Evolutionary conservation across 2,329 filamentous ascomycete genomes (phyloP).

Genomic region (Aspergillus carbonarius): DNA sequence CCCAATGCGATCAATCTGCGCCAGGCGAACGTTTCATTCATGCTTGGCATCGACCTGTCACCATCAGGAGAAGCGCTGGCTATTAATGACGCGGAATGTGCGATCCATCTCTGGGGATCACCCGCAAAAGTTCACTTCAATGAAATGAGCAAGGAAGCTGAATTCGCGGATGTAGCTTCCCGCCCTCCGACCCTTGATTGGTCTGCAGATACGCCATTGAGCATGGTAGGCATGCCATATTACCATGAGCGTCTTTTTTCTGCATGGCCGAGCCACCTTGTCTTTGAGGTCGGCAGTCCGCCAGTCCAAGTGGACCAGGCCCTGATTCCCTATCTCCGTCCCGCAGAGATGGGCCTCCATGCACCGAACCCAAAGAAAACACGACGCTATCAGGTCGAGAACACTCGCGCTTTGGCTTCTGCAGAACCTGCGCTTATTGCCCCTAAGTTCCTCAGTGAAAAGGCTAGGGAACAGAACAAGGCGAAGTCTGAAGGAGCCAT

Average conservation of each 20-base stretch:
- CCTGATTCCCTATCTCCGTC: slow-evolving; percentile 66
- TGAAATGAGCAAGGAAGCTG: slow-evolving; percentile 73
- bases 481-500: slow-evolving; percentile 38
- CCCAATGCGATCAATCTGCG: slow-evolving; percentile 82
- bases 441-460: slow-evolving; percentile 94
- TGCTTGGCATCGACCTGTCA: slow-evolving; percentile 81
- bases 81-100: slow-evolving; percentile 73
- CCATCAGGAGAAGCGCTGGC: slow-evolving; percentile 84
- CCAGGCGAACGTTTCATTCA: slow-evolving; percentile 75
- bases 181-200: slow-evolving; percentile 66
- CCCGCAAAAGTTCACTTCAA: slow-evolving; percentile 83
- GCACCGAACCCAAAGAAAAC: slow-evolving; percentile 72
- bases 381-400: slow-evolving; percentile 78
- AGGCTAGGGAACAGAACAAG: slow-evolving; percentile 65
- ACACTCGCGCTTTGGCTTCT: slow-evolving; percentile 66
- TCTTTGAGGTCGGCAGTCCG: slow-evolving; percentile 83
- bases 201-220: slow-evolving; percentile 74
- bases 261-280: slow-evolving; percentile 79
- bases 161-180: slow-evolving; percentile 70
- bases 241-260: slow-evolving; percentile 87
- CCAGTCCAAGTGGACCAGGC: slow-evolving; percentile 71
- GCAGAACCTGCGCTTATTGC: slow-evolving; percentile 63
- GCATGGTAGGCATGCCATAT: slow-evolving; percentile 84
- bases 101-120: slow-evolving; percentile 85
- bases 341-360: slow-evolving; percentile 73